Evolutionary conservation across 2,329 filamentous ascomycete genomes (phyloP), one percentile per base, ranked within the genome.

Genomic region (Alternaria infectoria): DNA sequence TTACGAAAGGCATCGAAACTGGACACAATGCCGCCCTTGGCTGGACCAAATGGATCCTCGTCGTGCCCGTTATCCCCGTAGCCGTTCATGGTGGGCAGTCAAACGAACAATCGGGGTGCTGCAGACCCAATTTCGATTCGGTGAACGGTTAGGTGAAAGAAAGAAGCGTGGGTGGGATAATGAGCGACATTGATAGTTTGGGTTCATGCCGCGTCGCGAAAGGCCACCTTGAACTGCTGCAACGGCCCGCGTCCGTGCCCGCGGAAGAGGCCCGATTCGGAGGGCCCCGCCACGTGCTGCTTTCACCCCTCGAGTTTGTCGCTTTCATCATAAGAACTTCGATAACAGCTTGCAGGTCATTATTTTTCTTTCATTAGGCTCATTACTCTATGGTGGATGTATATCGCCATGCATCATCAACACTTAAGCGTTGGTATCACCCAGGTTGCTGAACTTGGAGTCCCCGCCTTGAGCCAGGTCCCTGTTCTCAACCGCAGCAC

Each of bases 1-100:
- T 78, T 88, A 97, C 93, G 95, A 80, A 99, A 99, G 69, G 94
- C 95, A 84, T 99, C 96, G 81, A 99, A 99, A 63, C 95, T 93
- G 81, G 90, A 90, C 61, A 86, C 81, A 26, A 74, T 62, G 62
- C 86, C 74, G 59, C 88, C 86, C 61, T 85, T 85, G 77, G 90
- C 90, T 72, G 92, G 90, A 75, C 88, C 91, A 83, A 97, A 97
- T 68, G 88, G 84, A 79, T 91, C 91, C 74, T 97, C 93, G 75
- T 93, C 87, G 72, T 94, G 86, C 70, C 85, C 85, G 71, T 88
- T 86, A 72, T 80, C 77, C 44, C 89, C 85, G 83, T 91, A 94
- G 75, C 91, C 91, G 86, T 96, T 92, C 93, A 97, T 96, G 49
- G 40, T 68, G 69, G 61, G 66, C 69, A 63, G 46, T 64, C 59